These are phyloP conservation scores for Mycena crocata DNA, from an alignment of 768 basidiomycete genomes.

Conservation along the genomic window DNA sequence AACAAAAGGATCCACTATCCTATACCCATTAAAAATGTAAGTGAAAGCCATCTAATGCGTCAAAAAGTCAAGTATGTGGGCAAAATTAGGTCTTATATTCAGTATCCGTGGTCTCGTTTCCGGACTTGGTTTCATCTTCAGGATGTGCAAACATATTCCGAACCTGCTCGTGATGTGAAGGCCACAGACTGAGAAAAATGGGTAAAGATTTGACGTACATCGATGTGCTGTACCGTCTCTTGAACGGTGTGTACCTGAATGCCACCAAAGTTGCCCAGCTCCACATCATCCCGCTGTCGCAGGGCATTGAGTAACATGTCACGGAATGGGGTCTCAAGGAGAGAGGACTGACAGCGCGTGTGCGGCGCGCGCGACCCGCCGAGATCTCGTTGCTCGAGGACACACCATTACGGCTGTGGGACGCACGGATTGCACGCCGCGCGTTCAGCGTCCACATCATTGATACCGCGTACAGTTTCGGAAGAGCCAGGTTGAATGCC, in stretches of 20 bases:
- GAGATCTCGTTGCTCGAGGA: constrained; percentile 21
- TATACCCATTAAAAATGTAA: too few species aligned
- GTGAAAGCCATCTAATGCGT: too few species aligned
- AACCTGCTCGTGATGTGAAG: neutral
- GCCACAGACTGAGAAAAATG: neutral
- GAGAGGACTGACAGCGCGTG: neutral
- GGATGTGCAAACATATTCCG: neutral
- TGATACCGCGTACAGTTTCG: constrained; percentile 19
- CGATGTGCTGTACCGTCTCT: constrained; percentile 15
- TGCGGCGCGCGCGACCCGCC: constrained; percentile 12
- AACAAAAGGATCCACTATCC: too few species aligned
- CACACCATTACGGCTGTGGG: neutral
- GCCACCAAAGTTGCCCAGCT: constrained; percentile 9
- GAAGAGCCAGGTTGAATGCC: constrained; percentile 21
- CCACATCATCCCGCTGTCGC: constrained; percentile 3
- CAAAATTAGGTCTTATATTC: constrained; percentile 1
- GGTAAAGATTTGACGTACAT: constrained; percentile 2
- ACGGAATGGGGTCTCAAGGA: neutral
- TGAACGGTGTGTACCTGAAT: constrained; percentile 15
- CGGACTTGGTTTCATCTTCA: neutral
- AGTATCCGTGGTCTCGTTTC: neutral
- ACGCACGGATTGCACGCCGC: constrained; percentile 14
- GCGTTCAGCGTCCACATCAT: constrained; percentile 28
- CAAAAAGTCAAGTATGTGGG: too few species aligned
- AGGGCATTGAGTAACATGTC: neutral